phyloP scores from a whole-genome alignment of 331 rosid species.

The Malus hybrid region DNA sequence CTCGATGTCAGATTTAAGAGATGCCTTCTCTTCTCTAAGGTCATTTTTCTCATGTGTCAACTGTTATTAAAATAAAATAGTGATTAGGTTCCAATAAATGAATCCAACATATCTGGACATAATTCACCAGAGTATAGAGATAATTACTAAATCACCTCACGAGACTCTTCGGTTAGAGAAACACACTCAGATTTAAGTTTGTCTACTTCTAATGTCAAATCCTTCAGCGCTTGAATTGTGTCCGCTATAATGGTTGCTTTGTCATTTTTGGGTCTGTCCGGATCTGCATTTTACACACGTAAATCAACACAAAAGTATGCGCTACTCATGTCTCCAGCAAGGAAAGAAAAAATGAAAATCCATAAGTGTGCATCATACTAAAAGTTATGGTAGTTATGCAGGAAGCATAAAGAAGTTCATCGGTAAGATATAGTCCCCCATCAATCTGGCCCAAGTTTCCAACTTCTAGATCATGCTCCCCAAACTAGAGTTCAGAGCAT shows the following conservation, averaged over 20 bases:
- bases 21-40: constrained; percentile 40
- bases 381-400: neutral
- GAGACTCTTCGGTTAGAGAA: constrained; percentile 68
- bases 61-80: constrained; percentile 26
- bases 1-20: constrained; percentile 36
- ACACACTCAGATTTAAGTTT: constrained; percentile 62
- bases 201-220: constrained; percentile 70
- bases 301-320: neutral
- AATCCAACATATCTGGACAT: neutral
- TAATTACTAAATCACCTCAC: constrained; percentile 45
- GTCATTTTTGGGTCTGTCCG: constrained; percentile 89
- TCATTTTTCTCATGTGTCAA: constrained; percentile 42
- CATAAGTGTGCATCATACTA: neutral
- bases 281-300: constrained; percentile 49
- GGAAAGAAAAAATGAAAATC: neutral
- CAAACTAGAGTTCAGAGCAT: neutral
- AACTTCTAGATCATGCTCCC: neutral
- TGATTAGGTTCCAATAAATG: constrained; percentile 8
- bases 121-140: constrained; percentile 1
- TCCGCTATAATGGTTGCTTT: constrained; percentile 76
- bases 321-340: neutral
- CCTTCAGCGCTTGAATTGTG: constrained; percentile 81
- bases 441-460: neutral
- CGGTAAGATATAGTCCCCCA: neutral
- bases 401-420: neutral